phyloP scores from a whole-genome alignment of 148 eudicot species.

The Mesembryanthemum crystallinum region DNA sequence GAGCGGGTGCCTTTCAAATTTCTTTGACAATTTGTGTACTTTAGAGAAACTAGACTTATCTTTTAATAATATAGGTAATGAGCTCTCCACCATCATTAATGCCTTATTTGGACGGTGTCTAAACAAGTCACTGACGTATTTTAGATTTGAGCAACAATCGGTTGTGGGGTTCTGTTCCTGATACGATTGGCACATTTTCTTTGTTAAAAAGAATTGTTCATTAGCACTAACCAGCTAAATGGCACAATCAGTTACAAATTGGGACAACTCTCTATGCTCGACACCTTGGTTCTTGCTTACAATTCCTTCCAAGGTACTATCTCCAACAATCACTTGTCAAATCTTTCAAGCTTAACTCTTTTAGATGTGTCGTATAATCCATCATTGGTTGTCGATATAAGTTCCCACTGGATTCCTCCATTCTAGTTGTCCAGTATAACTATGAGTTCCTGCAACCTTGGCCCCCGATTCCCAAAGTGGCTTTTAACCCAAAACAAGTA shows the following conservation, averaged over 20 bases:
- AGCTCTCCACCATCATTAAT: neutral
- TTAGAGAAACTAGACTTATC: neutral
- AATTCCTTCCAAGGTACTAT: conserved; percentile 32
- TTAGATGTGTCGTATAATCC: conserved; percentile 28
- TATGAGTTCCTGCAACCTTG: conserved; percentile 17
- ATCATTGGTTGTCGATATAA: conserved; percentile 11
- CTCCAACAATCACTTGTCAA: conserved; percentile 19
- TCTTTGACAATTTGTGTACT: neutral
- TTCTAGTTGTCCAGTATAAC: neutral
- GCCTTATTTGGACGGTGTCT: neutral
- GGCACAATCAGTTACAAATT: conserved; percentile 21
- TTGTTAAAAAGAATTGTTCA: conserved; percentile 8
- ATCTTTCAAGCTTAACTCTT: conserved; percentile 18
- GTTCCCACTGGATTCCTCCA: conserved; percentile 21
- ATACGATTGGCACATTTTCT: conserved; percentile 16
- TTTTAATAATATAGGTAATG: neutral
- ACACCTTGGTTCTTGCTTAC: neutral
- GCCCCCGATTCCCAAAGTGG: conserved; percentile 14
- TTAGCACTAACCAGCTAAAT: conserved; percentile 14
- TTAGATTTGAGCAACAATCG: conserved; percentile 10
- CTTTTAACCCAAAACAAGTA: neutral
- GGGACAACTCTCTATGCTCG: conserved; percentile 28
- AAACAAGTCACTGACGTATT: neutral
- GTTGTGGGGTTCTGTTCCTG: conserved; percentile 30
- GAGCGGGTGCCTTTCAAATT: neutral